Percentiles rank a stretch among this genome's conserved stretches.
Evolutionary conservation across 352 stramenopile species (phyloP).

Genomic region (Phytophthora parvispora): DNA sequence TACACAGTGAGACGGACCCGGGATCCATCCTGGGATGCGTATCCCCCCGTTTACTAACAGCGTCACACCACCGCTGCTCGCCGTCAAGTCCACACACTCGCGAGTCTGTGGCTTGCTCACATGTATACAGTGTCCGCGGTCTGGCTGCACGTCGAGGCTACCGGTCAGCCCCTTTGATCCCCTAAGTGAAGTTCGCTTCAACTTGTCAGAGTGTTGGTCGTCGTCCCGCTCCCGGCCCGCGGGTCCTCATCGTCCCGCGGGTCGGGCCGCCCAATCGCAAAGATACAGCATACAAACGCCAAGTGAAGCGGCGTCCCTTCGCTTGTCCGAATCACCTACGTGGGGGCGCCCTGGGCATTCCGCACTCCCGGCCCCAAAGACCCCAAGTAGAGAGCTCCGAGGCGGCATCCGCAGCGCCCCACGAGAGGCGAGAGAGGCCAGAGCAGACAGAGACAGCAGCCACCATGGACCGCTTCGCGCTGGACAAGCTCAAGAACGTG

Average conservation of each 20-base stretch:
- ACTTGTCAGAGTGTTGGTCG: background rate
- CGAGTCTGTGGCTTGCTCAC: too few species aligned
- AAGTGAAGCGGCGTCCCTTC: conserved; percentile 24
- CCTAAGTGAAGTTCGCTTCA: background rate
- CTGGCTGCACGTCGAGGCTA: too few species aligned
- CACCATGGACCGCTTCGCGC: conserved; percentile 85
- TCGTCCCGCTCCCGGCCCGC: background rate
- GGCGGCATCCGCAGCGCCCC: background rate
- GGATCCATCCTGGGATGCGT: too few species aligned
- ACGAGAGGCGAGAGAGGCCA: conserved; percentile 1
- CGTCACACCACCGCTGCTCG: too few species aligned
- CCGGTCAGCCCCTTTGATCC: too few species aligned
- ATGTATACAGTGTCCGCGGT: too few species aligned
- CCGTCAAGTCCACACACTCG: too few species aligned
- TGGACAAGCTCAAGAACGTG: conserved; percentile 90
- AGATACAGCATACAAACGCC: conserved; percentile 36
- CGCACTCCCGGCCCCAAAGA: conserved; percentile 13
- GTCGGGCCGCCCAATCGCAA: conserved; percentile 5
- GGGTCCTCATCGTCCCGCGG: background rate
- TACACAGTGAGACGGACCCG: too few species aligned
- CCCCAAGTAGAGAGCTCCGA: background rate
- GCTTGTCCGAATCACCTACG: conserved; percentile 32
- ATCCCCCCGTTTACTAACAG: too few species aligned
- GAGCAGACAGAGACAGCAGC: conserved; percentile 10
- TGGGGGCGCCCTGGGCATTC: conserved; percentile 7